Conservation (phyloP, 129 eudicot species). For the Solidago caesia region DNA sequence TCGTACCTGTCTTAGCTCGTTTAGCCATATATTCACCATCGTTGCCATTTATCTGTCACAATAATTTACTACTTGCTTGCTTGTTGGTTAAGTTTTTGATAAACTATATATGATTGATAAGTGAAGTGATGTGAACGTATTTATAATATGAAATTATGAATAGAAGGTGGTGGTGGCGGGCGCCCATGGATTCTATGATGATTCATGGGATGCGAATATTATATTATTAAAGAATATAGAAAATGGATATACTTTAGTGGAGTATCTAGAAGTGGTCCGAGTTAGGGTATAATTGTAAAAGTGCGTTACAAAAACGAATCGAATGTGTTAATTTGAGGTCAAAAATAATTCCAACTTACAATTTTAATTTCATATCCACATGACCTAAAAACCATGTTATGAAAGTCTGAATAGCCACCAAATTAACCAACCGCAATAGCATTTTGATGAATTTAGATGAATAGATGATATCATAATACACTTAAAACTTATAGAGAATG, state of each 20-base stretch:
- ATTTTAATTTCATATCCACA: not conserved
- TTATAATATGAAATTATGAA: constrained; percentile 3
- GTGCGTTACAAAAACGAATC: not conserved
- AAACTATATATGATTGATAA: not conserved
- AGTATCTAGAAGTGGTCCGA: not conserved
- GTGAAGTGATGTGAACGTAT: constrained; percentile 15
- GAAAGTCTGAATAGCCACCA: too few species aligned
- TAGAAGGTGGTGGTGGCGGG: constrained; percentile 8
- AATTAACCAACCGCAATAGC: too few species aligned
- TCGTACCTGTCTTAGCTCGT: constrained; percentile 28
- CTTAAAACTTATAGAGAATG: too few species aligned
- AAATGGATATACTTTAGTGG: constrained; percentile 8
- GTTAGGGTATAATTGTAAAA: not conserved
- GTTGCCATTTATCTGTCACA: constrained; percentile 15
- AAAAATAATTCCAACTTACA: not conserved
- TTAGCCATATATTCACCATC: constrained; percentile 32
- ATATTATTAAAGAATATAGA: constrained; percentile 20
- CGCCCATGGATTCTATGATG: constrained; percentile 28
- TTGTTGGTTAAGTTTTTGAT: not conserved
- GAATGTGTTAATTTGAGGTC: not conserved
- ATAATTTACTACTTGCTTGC: not conserved
- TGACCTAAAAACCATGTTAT: not conserved
- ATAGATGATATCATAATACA: too few species aligned
- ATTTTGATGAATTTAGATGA: too few species aligned
- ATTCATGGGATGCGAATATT: constrained; percentile 35